Conservation (phyloP, 495 filamentous ascomycete genomes). For the Echria macrotheca region DNA sequence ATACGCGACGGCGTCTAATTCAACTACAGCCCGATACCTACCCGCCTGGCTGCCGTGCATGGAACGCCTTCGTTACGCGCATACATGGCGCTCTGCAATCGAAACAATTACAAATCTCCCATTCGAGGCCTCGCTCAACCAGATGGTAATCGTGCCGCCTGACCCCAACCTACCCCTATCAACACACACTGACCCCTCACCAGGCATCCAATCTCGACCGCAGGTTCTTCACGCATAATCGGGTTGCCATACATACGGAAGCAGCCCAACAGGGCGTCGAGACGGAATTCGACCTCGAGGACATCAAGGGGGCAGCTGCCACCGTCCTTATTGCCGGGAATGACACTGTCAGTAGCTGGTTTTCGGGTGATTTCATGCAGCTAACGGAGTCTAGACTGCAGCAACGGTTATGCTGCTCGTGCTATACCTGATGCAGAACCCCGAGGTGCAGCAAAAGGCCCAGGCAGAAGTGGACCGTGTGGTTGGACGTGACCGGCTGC, state of each 20-base stretch:
- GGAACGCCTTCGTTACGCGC: conserved; percentile 31
- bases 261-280: conserved; percentile 20
- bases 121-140: conserved; percentile 24
- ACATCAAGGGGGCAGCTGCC: conserved; percentile 45
- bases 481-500: conserved; percentile 41
- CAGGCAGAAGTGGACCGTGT: conserved; percentile 56
- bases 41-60: conserved; percentile 41
- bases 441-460: conserved; percentile 45
- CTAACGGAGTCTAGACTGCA: conserved; percentile 23
- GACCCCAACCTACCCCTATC: neutral
- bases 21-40: conserved; percentile 28
- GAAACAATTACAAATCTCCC: conserved; percentile 26
- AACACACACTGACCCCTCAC: neutral
- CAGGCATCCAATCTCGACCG: conserved; percentile 16
- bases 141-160: conserved; percentile 14
- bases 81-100: conserved; percentile 34
- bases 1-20: neutral
- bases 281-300: conserved; percentile 37
- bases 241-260: conserved; percentile 22
- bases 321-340: conserved; percentile 47
- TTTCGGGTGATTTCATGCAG: neutral
- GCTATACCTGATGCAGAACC: conserved; percentile 39
- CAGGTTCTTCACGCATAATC: conserved; percentile 30
- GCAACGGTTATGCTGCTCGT: conserved; percentile 37
- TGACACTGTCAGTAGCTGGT: conserved; percentile 34